Evolutionary conservation across 805 yeast species (phyloP).

Genomic region (Kluyveromyces aestuarii): DNA sequence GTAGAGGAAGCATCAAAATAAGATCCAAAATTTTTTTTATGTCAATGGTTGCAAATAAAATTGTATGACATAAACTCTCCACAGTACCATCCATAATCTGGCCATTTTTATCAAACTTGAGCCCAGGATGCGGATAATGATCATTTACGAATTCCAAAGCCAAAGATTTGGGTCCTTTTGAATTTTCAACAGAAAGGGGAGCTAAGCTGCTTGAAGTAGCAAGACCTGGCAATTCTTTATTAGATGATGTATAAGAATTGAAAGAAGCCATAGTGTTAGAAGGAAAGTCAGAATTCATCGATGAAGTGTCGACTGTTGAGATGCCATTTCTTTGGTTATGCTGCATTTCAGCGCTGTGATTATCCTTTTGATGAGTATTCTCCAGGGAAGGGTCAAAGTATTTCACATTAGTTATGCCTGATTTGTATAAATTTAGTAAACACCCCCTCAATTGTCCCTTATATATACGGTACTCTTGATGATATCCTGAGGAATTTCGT

Average conservation of each 20-base stretch:
- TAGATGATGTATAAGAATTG: not conserved
- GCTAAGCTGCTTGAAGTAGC: not conserved
- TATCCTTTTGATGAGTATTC: constrained; percentile 3
- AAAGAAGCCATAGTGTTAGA: constrained; percentile 1
- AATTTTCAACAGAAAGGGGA: not conserved
- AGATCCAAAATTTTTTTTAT: constrained; percentile 26
- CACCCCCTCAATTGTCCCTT: constrained; percentile 69
- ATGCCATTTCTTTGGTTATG: not conserved
- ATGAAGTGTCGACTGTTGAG: not conserved
- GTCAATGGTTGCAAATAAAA: constrained; percentile 43
- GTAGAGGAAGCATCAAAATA: constrained; percentile 45
- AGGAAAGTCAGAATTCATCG: not conserved
- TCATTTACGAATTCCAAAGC: constrained; percentile 31
- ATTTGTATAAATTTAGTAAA: constrained; percentile 48
- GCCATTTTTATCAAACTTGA: constrained; percentile 40
- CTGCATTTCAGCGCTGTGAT: not conserved
- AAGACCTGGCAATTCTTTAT: constrained; percentile 2
- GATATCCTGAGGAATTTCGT: constrained; percentile 5
- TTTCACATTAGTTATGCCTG: constrained; percentile 41
- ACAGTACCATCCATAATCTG: constrained; percentile 45
- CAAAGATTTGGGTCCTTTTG: constrained; percentile 2
- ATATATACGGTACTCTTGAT: constrained; percentile 33
- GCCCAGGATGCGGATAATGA: constrained; percentile 53
- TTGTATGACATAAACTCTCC: constrained; percentile 71
- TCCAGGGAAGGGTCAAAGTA: constrained; percentile 28